Percentiles rank a stretch among this genome's conserved stretches.
phyloP scores from a whole-genome alignment of 2,329 filamentous ascomycete genomes.

The Phoma sp. region DNA sequence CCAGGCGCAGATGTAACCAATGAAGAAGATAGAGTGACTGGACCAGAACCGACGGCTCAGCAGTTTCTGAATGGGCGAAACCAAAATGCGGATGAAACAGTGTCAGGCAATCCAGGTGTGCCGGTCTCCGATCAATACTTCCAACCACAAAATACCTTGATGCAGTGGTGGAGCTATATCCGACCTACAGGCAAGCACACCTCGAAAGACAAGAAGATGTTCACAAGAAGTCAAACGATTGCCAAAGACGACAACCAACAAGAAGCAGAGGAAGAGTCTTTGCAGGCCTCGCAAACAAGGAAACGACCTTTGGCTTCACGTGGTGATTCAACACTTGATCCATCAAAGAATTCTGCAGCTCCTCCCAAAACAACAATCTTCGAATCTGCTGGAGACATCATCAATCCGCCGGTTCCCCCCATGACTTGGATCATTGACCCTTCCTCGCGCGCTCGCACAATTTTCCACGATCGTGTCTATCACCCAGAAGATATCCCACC shows the following conservation, averaged over 20 bases:
- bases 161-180: slow-evolving; percentile 75
- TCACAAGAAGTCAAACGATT: slow-evolving; percentile 47
- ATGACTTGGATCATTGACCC: slow-evolving; percentile 85
- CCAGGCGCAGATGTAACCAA: slow-evolving; percentile 69
- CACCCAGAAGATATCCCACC: slow-evolving; percentile 91
- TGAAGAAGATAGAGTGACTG: slow-evolving; percentile 66
- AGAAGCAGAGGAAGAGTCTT: slow-evolving; percentile 24
- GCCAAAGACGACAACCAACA: slow-evolving; percentile 31
- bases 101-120: slow-evolving; percentile 17
- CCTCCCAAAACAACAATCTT: slow-evolving; percentile 93
- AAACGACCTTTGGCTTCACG: slow-evolving; percentile 55
- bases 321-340: slow-evolving; percentile 58
- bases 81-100: slow-evolving; percentile 24
- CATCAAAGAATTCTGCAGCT: slow-evolving; percentile 61
- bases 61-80: slow-evolving; percentile 40
- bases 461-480: slow-evolving; percentile 96
- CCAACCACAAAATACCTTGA: slow-evolving; percentile 49
- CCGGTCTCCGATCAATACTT: slow-evolving; percentile 28
- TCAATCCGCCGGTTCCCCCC: slow-evolving; percentile 86
- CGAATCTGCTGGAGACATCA: slow-evolving; percentile 88
- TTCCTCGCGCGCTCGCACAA: slow-evolving; percentile 79
- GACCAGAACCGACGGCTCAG: slow-evolving; percentile 38
- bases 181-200: slow-evolving; percentile 67
- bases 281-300: slow-evolving; percentile 21
- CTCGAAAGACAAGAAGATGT: slow-evolving; percentile 70